These are phyloP conservation scores for Neofusicoccum umdonicola DNA, from an alignment of 2,329 filamentous ascomycete species.

Conservation along the genomic window DNA sequence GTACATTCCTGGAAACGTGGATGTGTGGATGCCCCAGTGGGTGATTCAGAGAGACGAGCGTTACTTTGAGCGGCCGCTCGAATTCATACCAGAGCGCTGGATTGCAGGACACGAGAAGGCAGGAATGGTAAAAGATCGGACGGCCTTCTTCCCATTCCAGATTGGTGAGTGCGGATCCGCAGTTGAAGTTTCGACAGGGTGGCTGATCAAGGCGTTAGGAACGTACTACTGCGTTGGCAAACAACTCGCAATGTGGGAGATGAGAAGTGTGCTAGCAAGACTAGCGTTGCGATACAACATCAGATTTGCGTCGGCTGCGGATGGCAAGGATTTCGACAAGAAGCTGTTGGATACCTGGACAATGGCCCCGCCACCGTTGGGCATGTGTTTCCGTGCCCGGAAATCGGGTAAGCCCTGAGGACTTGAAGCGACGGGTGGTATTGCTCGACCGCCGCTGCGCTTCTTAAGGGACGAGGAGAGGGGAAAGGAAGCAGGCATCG, in stretches of 20 bases:
- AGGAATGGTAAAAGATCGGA: slow-evolving; percentile 28
- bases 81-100: slow-evolving; percentile 34
- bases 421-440: too few species aligned
- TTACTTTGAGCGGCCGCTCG: slow-evolving; percentile 19
- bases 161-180: background rate
- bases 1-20: slow-evolving; percentile 30
- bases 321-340: slow-evolving; percentile 31
- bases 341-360: slow-evolving; percentile 34
- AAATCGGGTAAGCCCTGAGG: too few species aligned
- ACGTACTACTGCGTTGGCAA: slow-evolving; percentile 72
- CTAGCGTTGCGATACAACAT: slow-evolving; percentile 63
- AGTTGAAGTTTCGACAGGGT: background rate
- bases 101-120: slow-evolving; percentile 29
- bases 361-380: slow-evolving; percentile 1
- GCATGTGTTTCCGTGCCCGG: background rate
- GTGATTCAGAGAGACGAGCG: slow-evolving; percentile 28
- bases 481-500: too few species aligned
- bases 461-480: too few species aligned
- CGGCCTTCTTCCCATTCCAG: slow-evolving; percentile 8
- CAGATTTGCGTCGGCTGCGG: slow-evolving; percentile 37
- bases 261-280: slow-evolving; percentile 62
- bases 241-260: slow-evolving; percentile 65
- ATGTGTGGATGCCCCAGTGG: slow-evolving; percentile 32
- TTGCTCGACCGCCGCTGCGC: too few species aligned
- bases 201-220: slow-evolving; percentile 46